Conservation (phyloP, 2,329 filamentous ascomycete species). For the Emergomyces orientalis region DNA sequence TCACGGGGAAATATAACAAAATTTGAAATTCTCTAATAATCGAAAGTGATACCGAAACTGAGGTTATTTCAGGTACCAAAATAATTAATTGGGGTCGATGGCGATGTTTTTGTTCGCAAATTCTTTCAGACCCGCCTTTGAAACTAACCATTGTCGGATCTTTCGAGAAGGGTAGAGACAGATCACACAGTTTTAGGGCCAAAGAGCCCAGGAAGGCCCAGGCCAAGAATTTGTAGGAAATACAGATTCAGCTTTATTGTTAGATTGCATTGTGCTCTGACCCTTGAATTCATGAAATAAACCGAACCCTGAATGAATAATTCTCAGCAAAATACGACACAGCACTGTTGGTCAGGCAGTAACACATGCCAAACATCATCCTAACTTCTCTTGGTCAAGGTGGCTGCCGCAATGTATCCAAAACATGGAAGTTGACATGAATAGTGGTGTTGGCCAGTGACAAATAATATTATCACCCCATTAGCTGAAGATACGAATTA, state of each 20-base stretch:
- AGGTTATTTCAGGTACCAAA: not conserved
- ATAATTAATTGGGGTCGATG: not conserved
- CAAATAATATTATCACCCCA: not conserved
- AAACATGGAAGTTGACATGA: not conserved
- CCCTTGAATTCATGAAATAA: not conserved
- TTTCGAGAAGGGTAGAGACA: not conserved
- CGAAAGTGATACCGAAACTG: not conserved
- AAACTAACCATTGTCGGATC: not conserved
- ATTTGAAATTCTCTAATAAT: not conserved
- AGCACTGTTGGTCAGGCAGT: not conserved
- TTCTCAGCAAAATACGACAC: not conserved
- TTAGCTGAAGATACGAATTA: not conserved
- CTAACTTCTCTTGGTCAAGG: not conserved
- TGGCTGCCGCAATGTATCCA: not conserved
- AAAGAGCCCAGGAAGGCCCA: not conserved
- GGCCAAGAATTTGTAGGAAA: not conserved
- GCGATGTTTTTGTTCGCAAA: not conserved
- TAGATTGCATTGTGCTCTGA: not conserved
- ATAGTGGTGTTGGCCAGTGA: not conserved
- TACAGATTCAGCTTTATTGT: not conserved
- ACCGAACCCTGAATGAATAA: not conserved
- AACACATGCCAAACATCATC: not conserved
- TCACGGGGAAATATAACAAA: not conserved
- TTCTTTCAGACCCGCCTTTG: not conserved
- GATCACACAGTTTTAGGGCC: not conserved